Percentiles rank a stretch among this genome's conserved stretches.
phyloP scores from a whole-genome alignment of 2,329 filamentous ascomycete genomes.

The Xylariaceae sp. region DNA sequence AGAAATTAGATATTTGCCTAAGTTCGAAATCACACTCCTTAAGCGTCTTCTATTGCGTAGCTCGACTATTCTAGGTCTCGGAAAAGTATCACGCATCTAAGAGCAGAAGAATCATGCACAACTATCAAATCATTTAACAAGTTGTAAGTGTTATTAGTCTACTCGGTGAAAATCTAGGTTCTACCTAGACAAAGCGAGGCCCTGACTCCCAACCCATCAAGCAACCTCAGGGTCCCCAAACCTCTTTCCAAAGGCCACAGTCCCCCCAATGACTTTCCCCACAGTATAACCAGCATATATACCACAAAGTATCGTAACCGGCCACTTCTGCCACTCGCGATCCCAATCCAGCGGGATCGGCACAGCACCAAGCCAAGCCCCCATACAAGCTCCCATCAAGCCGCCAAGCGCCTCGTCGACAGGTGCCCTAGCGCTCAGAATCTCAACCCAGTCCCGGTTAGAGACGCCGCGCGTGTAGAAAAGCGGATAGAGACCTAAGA shows the following conservation, averaged over 20 bases:
- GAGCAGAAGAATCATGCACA: too few species aligned
- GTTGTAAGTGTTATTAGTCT: too few species aligned
- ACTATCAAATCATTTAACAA: too few species aligned
- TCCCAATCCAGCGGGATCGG: conserved; percentile 98
- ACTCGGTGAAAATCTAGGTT: too few species aligned
- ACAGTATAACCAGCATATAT: conserved; percentile 73
- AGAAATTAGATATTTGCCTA: too few species aligned
- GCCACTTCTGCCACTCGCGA: conserved; percentile 98
- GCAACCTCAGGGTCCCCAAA: conserved; percentile 25
- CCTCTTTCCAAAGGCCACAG: conserved; percentile 44
- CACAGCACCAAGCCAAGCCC: conserved; percentile 89
- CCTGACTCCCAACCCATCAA: too few species aligned
- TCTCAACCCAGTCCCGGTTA: conserved; percentile 62
- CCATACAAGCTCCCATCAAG: conserved; percentile 70
- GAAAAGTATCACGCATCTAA: too few species aligned
- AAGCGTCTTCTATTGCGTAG: too few species aligned
- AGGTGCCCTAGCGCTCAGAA: conserved; percentile 64
- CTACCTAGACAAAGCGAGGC: too few species aligned
- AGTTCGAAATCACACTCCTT: too few species aligned
- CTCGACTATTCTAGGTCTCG: too few species aligned
- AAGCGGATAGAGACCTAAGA: conserved; percentile 74
- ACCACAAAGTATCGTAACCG: conserved; percentile 83
- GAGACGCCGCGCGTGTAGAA: conserved; percentile 85
- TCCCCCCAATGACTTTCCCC: conserved; percentile 61
- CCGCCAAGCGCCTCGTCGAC: conserved; percentile 83